Percentiles rank a stretch among this genome's conserved stretches.
These are phyloP conservation scores for Hanseniaspora singularis DNA, from an alignment of 805 yeast species.

Conservation along the genomic window DNA sequence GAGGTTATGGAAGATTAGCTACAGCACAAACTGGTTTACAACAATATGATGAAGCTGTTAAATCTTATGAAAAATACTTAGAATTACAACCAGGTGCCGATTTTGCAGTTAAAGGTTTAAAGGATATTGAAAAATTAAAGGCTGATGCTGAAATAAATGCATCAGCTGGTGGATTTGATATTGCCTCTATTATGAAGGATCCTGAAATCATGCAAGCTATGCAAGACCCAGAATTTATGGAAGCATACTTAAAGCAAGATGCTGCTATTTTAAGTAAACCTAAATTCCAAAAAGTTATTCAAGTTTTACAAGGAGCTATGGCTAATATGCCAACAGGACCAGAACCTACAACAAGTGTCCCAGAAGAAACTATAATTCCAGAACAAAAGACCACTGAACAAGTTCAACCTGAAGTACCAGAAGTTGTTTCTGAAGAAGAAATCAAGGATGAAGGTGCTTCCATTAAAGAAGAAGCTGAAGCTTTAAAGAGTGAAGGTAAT, in stretches of 20 bases:
- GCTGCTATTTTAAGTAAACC: conserved; percentile 1
- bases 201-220: conserved; percentile 80
- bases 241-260: conserved; percentile 25
- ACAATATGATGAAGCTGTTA: conserved; percentile 60
- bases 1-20: conserved; percentile 87
- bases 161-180: conserved; percentile 65
- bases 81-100: conserved; percentile 70
- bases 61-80: conserved; percentile 63
- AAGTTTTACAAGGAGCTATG: conserved; percentile 6
- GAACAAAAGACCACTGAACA: conserved; percentile 20
- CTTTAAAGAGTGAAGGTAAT: conserved; percentile 72
- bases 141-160: conserved; percentile 37
- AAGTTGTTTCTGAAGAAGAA: conserved; percentile 16
- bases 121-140: conserved; percentile 54
- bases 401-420: conserved; percentile 18
- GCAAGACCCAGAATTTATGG: conserved; percentile 76
- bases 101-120: conserved; percentile 75
- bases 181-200: conserved; percentile 47
- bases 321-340: conserved; percentile 26
- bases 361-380: conserved; percentile 16
- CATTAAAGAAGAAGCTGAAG: conserved; percentile 22
- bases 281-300: conserved; percentile 5
- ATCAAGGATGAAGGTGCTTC: neutral
- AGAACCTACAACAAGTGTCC: conserved; percentile 22
- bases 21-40: conserved; percentile 88